Base-by-base conservation (phyloP, 176 grass and related monocot genomes). In the Rhynchospora pubera region DNA sequence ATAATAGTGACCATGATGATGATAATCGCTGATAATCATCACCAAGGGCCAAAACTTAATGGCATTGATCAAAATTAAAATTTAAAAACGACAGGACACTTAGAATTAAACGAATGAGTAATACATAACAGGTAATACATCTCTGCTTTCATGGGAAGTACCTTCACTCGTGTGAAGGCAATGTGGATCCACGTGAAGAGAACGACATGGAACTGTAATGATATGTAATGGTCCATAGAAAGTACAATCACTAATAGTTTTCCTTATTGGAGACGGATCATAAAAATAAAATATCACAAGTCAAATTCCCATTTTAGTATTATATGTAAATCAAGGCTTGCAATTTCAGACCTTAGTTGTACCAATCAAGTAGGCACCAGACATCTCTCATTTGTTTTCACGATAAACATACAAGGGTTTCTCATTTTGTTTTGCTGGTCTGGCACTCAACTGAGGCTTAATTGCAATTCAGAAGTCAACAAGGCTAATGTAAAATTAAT, bases 1-100 rank as follows among this genome's bases (percentile, higher is more conserved):
- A 53, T 76, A 73, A 47, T 32, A 53, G 72, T 32, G 48, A 74
- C 19, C 46, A 73, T 73, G 45, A 64, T 65, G 30, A 78, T 78
- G 50, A 62, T 80, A 18, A 59, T 61, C 7, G 21, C 18, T 64
- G 61, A 82, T 53, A 47, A 66, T 21, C 24, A 72, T 9, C 68
- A 13, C 68, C 68, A 10, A 32, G 12, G 15, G 30, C 48, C 5
- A 52, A 28, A 55, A 75, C 19, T 76, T 32, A 13, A 7, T 30
- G 53, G 19, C 19, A 75, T 23, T 55, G 46, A 6, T 13, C 0
- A 76, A 47, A 76, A 15, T 55, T 76, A 22, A 16, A 53, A 53
- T 7, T 76, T 7, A 9, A 32, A 50, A 51, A 26, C 4, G 26
- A 5, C 14, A 65, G 7, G 6, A 2, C 28, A 39, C 34, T 39